Percentiles rank a stretch among this genome's conserved stretches.
These are phyloP conservation scores for Arabis hirsuta DNA, from an alignment of 345 rosid species.

Conservation along the genomic window DNA sequence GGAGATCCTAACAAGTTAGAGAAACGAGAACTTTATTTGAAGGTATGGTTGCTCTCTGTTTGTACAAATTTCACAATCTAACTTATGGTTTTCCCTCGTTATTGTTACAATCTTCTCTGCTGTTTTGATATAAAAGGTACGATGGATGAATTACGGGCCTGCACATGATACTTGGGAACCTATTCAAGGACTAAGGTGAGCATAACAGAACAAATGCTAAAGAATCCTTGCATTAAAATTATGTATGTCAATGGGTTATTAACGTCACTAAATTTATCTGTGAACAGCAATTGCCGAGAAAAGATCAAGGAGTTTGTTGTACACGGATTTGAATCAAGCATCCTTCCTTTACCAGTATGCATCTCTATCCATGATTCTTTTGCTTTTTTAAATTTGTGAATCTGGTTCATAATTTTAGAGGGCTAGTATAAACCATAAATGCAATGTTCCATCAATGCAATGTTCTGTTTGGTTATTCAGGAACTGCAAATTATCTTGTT, in stretches of 20 bases:
- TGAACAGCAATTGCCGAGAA: constrained; percentile 52
- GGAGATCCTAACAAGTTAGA: constrained; percentile 54
- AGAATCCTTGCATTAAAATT: not conserved
- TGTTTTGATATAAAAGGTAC: constrained; percentile 51
- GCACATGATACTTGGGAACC: constrained; percentile 75
- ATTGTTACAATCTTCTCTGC: not conserved
- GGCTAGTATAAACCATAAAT: not conserved
- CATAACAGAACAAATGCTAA: not conserved
- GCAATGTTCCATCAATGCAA: not conserved
- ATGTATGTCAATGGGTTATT: constrained; percentile 5
- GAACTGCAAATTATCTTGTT: not conserved
- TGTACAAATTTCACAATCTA: not conserved
- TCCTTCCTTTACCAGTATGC: constrained; percentile 71
- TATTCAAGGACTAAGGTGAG: constrained; percentile 58
- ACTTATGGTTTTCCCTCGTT: not conserved
- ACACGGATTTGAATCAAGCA: constrained; percentile 48
- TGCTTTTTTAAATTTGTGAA: not conserved
- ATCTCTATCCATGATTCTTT: not conserved
- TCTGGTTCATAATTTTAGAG: not conserved
- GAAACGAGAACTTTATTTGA: constrained; percentile 50
- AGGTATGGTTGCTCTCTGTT: constrained; percentile 50
- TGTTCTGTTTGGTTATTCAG: not conserved
- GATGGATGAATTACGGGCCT: constrained; percentile 65
- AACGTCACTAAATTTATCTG: not conserved
- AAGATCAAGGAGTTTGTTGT: constrained; percentile 58